Evolutionary conservation across 2,329 filamentous ascomycete species (phyloP).

Genomic region (Calonectria hongkongensis): DNA sequence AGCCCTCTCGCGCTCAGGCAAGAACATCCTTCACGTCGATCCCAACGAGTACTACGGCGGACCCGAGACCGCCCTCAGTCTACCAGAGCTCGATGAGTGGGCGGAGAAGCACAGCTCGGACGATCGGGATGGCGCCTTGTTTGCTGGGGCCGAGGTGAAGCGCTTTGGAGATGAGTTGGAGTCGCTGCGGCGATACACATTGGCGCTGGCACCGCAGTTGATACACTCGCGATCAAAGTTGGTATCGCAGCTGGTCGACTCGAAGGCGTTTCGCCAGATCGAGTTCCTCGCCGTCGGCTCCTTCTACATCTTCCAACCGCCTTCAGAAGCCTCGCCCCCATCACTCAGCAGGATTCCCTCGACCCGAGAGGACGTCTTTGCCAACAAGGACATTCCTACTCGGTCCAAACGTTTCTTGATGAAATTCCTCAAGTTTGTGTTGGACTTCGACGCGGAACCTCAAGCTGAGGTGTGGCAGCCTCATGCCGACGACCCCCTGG

Average conservation of each 20-base stretch:
- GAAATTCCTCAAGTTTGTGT: constrained; percentile 94
- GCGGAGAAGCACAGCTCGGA: constrained; percentile 63
- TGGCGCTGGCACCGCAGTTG: constrained; percentile 89
- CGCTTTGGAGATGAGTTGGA: constrained; percentile 68
- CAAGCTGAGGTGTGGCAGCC: constrained; percentile 76
- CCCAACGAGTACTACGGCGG: constrained; percentile 92
- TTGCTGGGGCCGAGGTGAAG: constrained; percentile 59
- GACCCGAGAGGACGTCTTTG: constrained; percentile 93
- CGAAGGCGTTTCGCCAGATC: constrained; percentile 89
- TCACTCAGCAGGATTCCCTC: constrained; percentile 85
- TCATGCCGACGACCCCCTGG: constrained; percentile 73
- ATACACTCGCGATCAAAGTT: constrained; percentile 89
- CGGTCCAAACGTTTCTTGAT: constrained; percentile 91
- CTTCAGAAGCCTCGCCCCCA: constrained; percentile 55
- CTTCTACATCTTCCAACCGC: constrained; percentile 84
- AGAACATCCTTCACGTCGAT: constrained; percentile 94
- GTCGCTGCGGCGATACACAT: constrained; percentile 84
- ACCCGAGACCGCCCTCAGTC: constrained; percentile 87
- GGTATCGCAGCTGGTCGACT: constrained; percentile 88
- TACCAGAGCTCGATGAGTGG: constrained; percentile 89
- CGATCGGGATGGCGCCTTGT: constrained; percentile 50
- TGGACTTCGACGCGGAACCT: constrained; percentile 78
- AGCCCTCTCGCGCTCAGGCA: constrained; percentile 92
- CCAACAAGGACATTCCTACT: constrained; percentile 83
- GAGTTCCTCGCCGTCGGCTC: constrained; percentile 96